A percentile compares a stretch with the other conserved stretches of the same genome.
Evolutionary conservation across 495 filamentous ascomycete genomes (phyloP).

Genomic region (Penicillium crystallinum): DNA sequence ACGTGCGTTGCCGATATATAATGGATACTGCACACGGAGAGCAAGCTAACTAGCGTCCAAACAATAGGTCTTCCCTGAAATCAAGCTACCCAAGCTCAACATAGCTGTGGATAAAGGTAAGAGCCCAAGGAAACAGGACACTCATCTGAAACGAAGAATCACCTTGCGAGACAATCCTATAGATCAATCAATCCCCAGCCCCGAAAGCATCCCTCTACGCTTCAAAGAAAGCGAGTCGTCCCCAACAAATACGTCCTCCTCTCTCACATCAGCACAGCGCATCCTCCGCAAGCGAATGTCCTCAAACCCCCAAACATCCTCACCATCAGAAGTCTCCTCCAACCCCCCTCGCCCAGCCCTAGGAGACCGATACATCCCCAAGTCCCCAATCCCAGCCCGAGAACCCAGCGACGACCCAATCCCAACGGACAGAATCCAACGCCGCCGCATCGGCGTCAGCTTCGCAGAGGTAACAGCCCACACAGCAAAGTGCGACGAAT

Average conservation of each 20-base stretch:
- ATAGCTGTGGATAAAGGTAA: background rate
- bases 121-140: background rate
- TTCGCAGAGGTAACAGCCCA: slow-evolving; percentile 35
- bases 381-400: background rate
- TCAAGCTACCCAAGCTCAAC: background rate
- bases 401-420: background rate
- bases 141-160: background rate
- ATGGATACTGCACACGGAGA: background rate
- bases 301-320: background rate
- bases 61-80: background rate
- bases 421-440: background rate
- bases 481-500: slow-evolving; percentile 50
- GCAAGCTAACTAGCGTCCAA: background rate
- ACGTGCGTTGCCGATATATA: background rate
- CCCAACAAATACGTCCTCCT: too few species aligned
- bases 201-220: background rate
- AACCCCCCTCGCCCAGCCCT: background rate
- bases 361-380: background rate
- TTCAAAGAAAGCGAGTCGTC: background rate
- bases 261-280: background rate
- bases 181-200: background rate
- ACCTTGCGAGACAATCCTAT: background rate
- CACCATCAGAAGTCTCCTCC: background rate
- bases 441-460: background rate
- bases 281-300: background rate